Percentiles rank a stretch among this genome's conserved stretches.
Evolutionary conservation across 2,329 filamentous ascomycete genomes (phyloP).

Genomic region (Talaromyces pinophilus): DNA sequence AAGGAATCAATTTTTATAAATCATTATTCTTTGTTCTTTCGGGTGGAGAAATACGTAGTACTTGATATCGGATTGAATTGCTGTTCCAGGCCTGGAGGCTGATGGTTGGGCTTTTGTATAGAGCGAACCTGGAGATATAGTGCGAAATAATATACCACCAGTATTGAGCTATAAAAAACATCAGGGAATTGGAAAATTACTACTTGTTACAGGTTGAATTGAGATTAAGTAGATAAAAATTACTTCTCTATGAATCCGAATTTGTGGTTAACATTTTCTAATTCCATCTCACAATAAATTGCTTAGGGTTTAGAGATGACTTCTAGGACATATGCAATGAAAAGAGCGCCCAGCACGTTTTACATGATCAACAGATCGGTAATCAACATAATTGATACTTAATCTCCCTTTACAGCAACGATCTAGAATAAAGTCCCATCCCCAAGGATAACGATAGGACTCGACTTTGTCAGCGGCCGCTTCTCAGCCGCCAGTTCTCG

Average conservation of each 20-base stretch:
- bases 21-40: background rate
- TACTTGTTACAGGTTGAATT: too few species aligned
- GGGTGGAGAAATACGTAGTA: background rate
- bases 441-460: slow-evolving; percentile 43
- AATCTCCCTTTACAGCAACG: background rate
- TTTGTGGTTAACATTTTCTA: background rate
- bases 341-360: background rate
- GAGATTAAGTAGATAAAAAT: too few species aligned
- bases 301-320: background rate
- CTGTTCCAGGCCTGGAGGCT: background rate
- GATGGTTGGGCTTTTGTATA: background rate
- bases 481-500: slow-evolving; percentile 40
- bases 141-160: too few species aligned
- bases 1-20: background rate
- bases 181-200: too few species aligned
- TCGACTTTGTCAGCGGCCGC: slow-evolving; percentile 37
- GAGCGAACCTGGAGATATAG: background rate
- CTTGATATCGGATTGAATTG: background rate
- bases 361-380: background rate
- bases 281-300: background rate
- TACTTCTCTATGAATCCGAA: background rate
- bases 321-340: background rate
- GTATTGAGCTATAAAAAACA: too few species aligned
- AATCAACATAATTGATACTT: background rate
- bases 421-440: slow-evolving; percentile 44